These are phyloP conservation scores for Botrytis pseudocinerea DNA, from an alignment of 2,329 filamentous ascomycete species.

Conservation along the genomic window DNA sequence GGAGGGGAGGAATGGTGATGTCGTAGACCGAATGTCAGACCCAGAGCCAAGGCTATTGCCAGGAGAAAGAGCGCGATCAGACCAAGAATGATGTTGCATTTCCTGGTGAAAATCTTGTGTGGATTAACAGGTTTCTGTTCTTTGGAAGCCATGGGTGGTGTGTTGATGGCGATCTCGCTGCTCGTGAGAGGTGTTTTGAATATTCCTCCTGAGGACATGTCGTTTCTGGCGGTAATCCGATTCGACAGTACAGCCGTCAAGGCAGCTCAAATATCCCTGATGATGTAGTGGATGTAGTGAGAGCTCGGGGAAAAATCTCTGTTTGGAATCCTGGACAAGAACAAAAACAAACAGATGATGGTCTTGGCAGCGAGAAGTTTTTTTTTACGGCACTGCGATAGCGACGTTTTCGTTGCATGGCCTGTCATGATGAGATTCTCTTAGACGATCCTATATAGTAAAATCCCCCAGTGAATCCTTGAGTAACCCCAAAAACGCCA, in stretches of 20 bases:
- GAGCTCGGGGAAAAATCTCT: neutral
- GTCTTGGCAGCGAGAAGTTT: neutral
- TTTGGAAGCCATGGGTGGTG: neutral
- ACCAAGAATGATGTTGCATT: slow-evolving; percentile 24
- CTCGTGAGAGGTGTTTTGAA: slow-evolving; percentile 22
- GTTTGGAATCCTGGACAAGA: neutral
- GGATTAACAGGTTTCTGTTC: neutral
- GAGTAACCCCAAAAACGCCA: neutral
- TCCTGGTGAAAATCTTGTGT: slow-evolving; percentile 24
- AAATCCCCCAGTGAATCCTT: neutral
- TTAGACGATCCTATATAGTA: slow-evolving; percentile 19
- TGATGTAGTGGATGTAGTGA: neutral
- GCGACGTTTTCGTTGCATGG: slow-evolving; percentile 8
- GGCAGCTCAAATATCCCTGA: slow-evolving; percentile 1
- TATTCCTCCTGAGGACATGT: slow-evolving; percentile 22
- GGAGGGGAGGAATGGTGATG: neutral
- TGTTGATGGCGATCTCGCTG: neutral
- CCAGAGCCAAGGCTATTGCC: slow-evolving; percentile 18
- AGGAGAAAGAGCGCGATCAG: slow-evolving; percentile 20
- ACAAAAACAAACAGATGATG: neutral
- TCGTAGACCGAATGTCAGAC: slow-evolving; percentile 16
- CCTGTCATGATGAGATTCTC: neutral
- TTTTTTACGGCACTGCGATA: neutral
- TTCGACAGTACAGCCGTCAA: neutral
- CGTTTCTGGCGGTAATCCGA: neutral